phyloP scores from a whole-genome alignment of 768 basidiomycete species.

The Trametes cinnabarina region DNA sequence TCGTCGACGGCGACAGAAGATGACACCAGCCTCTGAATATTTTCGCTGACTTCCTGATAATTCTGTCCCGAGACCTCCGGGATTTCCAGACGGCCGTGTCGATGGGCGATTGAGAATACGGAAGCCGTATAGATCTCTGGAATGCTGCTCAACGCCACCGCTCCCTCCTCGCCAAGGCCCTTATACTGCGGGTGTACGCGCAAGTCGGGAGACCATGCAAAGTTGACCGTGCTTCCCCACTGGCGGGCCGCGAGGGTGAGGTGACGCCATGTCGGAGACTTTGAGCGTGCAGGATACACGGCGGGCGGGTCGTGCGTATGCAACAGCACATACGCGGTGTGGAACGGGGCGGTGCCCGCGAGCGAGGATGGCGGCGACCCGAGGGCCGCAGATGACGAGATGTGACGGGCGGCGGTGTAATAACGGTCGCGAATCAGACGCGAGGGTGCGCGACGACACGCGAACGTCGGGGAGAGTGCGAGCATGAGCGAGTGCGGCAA shows the following conservation, averaged over 20 bases:
- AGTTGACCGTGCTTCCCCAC: constrained; percentile 61
- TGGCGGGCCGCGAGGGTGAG: constrained; percentile 43
- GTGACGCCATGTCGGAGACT: constrained; percentile 44
- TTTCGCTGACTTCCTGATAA: constrained; percentile 44
- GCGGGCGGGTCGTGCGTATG: constrained; percentile 49
- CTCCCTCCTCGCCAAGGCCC: constrained; percentile 18
- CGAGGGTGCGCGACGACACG: constrained; percentile 1
- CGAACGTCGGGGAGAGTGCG: constrained; percentile 10
- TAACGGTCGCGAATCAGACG: constrained; percentile 7
- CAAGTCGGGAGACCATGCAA: constrained; percentile 47
- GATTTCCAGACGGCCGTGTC: constrained; percentile 47
- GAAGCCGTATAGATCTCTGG: constrained; percentile 40
- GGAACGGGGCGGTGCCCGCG: constrained; percentile 52
- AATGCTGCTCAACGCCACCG: constrained; percentile 8
- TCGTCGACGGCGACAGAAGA: not conserved
- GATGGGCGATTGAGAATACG: constrained; percentile 45
- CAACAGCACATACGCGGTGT: constrained; percentile 55
- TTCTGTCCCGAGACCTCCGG: constrained; percentile 48
- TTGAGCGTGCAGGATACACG: constrained; percentile 46
- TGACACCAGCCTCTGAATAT: constrained; percentile 32
- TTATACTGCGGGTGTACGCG: constrained; percentile 19
- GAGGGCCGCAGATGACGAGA: not conserved
- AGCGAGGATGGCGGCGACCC: constrained; percentile 20
- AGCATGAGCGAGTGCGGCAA: constrained; percentile 9
- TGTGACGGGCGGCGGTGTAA: not conserved